Conservation (phyloP, 148 eudicot genomes). For the Persicaria tinctoria region DNA sequence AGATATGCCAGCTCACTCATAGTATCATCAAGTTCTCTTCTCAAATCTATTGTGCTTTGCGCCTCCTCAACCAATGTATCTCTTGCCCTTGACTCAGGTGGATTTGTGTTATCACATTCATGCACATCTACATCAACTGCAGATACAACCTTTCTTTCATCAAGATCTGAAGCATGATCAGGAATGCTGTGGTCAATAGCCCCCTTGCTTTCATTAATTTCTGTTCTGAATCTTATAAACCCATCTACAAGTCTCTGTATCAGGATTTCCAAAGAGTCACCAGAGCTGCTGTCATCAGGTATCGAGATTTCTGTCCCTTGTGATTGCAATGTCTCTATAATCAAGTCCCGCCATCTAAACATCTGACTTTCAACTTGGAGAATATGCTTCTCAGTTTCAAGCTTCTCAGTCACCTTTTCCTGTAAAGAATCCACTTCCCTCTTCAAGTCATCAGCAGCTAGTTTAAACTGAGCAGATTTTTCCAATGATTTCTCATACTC, state of each 20-base stretch:
- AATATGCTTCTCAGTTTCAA: constrained; percentile 34
- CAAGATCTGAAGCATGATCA: constrained; percentile 15
- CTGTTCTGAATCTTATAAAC: constrained; percentile 18
- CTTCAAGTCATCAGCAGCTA: constrained; percentile 37
- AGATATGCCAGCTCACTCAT: constrained; percentile 37
- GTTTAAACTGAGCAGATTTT: constrained; percentile 30
- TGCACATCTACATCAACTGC: constrained; percentile 19
- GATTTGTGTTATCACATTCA: constrained; percentile 20
- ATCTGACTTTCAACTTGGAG: constrained; percentile 45
- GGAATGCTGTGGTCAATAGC: constrained; percentile 4
- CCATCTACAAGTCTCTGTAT: constrained; percentile 45
- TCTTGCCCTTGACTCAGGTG: constrained; percentile 19
- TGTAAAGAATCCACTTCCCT: constrained; percentile 40
- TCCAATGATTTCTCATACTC: constrained; percentile 42
- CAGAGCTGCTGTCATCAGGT: constrained; percentile 30
- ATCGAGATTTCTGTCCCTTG: constrained; percentile 34
- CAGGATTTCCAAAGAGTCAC: constrained; percentile 45
- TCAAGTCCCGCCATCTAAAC: constrained; percentile 46
- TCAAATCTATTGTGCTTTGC: constrained; percentile 27
- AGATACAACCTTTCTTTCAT: constrained; percentile 15
- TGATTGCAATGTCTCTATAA: constrained; percentile 43
- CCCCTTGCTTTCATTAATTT: constrained; percentile 16
- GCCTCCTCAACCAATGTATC: constrained; percentile 30
- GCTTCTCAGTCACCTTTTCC: constrained; percentile 36
- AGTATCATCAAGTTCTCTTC: constrained; percentile 50